Evolutionary conservation across 108 stramenopile species (phyloP), one percentile per base, ranked within the genome.

Genomic region (Cyclotella baltica): DNA sequence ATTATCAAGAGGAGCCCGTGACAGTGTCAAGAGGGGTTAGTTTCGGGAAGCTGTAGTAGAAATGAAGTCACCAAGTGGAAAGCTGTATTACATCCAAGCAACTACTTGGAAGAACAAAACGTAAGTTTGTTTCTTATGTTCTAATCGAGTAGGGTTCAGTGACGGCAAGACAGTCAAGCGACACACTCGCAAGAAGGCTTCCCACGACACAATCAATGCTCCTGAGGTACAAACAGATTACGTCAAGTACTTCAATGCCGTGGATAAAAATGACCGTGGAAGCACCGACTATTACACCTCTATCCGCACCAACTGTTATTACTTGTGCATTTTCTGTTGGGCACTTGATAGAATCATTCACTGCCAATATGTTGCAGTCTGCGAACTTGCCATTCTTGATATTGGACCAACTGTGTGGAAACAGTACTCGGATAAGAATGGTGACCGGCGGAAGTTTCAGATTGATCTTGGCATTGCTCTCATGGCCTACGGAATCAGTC

Each of bases 271-370:
- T 37, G 86, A 88, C 71, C 80, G 86, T 53, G 55, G 78, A 19
- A 72, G 80, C 19, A 61, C 83, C 35, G 78, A 86, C 50, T 91
- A 91, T 83, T 87, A 88, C 57, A 86, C 87, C 47, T 89, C 89
- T 81, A 88, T 87, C 73, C 75, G 88, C 6, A 78, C 90, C 36
- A 86, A 91, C 52, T 20, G 55, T 1, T 56, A 36, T 0, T 91
- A 91, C 73, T 77, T 91, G 18, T 88, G 89, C 73, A 62, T 71
- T 2, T 69, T 83, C 34, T 78, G 71, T 48, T 67, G 51, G 66
- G 10, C 8, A 4, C 13, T 67, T 10, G 50, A 52, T 46, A 40
- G 66, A 6, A 28, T 31, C 13, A n/a, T 67, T 6, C 50, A 67
- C 27, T 27, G 23, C n/a, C 19, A 6, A 43, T 50, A 29, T 50